Evolutionary conservation across 495 filamentous ascomycete species (phyloP), one percentile per base, ranked within the genome.

Genomic region (Neurospora discreta): DNA sequence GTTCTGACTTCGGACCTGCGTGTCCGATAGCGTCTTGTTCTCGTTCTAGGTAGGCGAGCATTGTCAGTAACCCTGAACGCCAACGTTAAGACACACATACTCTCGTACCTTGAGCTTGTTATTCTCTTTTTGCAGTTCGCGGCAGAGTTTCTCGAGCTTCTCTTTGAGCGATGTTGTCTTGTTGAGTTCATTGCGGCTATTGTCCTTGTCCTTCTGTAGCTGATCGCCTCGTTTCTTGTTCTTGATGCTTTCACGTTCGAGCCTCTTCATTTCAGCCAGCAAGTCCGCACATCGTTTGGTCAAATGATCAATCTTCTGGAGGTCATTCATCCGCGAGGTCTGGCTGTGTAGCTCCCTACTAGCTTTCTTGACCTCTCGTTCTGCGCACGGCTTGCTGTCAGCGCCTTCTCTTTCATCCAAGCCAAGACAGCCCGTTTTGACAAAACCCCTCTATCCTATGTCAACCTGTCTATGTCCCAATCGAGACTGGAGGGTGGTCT

Each of bases 161-260:
- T 97, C 92, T 79, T 94, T 97, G 77, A 97, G 89, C 13, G 89
- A 89, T 10, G 91, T 88, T 26, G 92, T 94, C 80, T 95, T 96
- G 80, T 87, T 94, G 69, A 97, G 85, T 80, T 99, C 95, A 43
- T 90, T 90, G 74, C 92, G 89, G 23, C 89, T 88, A 73, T 92
- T 90, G 80, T 99, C 95, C 79, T 96, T 96, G 74, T 99, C 95
- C 80, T 98, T 98, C 82, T 99, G 95, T 71, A 98, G 80, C 76
- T 93, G 91, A 81, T 99, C 95, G 18, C 91, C 93, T 10, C 93
- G 90, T 82, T 98, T 99, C 83, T 97, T 97, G 77, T 93, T 94
- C 82, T 97, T 98, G 46, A 91, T 85, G 77, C 97, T 92, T 70
- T 98, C 95, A 39, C 94, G 91, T 79, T 98, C 95, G 72, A 96